Base-by-base conservation (phyloP, 495 filamentous ascomycete species). In the Xylaria curta region DNA sequence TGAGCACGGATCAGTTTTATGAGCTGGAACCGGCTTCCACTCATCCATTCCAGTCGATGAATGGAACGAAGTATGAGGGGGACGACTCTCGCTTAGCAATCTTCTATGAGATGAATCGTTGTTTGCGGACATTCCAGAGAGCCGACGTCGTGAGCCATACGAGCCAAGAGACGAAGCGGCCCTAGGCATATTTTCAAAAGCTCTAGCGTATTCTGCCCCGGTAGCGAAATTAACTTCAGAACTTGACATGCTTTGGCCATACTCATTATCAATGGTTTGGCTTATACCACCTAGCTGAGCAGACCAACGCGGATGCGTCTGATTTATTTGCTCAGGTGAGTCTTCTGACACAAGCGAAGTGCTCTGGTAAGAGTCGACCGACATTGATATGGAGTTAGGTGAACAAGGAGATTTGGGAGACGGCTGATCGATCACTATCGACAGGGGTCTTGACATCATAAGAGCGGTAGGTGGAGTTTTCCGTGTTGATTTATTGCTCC, bases 371-470 rank as follows among this genome's bases (percentile, higher is more conserved):
- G 70, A 64, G 70, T 73, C 40, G 26, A 68, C 6, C 53, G 56
- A 66, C 46, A n/a, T 63, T 24, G 69, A 71, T 28, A 66, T 0
- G 13, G 70, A 68, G 12, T 44, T 63, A 28, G 74, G 68, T 12
- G 73, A 70, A 17, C 68, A 70, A 4, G 72, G 72, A 28, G 75
- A 72, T 70, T 53, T 72, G 12, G 85, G 85, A 0, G 84, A 85
- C 1, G 83, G 84, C 26, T 86, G 82, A 74, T 87, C 85, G 38
- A 80, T 75, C 4, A 87, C 86, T 36, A 85, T 81, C 13, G 85
- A 86, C 21, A 87, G 77, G 1, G 86, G 84, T 12, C 85, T 80
- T 47, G 76, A 80, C 62, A 85, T 79, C 46, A 79, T 67, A 17
- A 85, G 67, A 1, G 83, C 80, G 10, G 83, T 79, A 10, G 84